Percentiles rank a stretch among this genome's conserved stretches.
Evolutionary conservation across 1,284 basidiomycete genomes (phyloP).

Genomic region (Malassezia pachydermatis): DNA sequence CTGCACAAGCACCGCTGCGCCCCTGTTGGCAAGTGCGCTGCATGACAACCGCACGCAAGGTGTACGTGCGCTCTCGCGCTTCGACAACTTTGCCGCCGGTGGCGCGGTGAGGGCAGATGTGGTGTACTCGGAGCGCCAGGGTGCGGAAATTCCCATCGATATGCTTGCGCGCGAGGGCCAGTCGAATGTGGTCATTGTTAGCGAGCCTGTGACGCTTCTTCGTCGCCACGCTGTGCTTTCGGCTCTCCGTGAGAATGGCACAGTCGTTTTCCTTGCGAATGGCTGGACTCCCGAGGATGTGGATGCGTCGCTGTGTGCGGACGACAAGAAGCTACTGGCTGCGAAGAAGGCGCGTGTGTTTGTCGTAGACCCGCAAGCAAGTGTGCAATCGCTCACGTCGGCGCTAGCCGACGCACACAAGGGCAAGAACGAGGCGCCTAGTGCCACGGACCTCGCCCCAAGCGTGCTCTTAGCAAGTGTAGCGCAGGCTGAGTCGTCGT

Average conservation of each 20-base stretch:
- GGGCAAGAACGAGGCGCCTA: conserved; percentile 29
- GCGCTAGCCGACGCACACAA: conserved; percentile 26
- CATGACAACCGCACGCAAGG: conserved; percentile 25
- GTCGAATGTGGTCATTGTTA: conserved; percentile 34
- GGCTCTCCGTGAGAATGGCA: conserved; percentile 33
- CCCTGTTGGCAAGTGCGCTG: conserved; percentile 32
- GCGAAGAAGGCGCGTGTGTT: conserved; percentile 30
- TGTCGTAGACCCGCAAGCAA: conserved; percentile 34
- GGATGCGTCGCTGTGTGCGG: conserved; percentile 33
- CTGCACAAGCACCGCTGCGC: conserved; percentile 28
- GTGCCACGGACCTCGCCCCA: conserved; percentile 31
- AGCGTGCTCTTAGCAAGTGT: conserved; percentile 30
- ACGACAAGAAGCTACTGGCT: conserved; percentile 39
- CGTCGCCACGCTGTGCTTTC: conserved; percentile 36
- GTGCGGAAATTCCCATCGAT: conserved; percentile 30
- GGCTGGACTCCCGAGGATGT: conserved; percentile 42
- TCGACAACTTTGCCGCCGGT: conserved; percentile 41
- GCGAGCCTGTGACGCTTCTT: conserved; percentile 34
- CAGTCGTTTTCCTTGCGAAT: conserved; percentile 38
- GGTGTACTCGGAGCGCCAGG: conserved; percentile 27
- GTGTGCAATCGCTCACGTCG: conserved; percentile 27
- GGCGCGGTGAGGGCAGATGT: conserved; percentile 42
- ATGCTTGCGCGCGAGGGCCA: conserved; percentile 29
- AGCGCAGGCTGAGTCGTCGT: background rate
- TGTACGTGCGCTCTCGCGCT: conserved; percentile 38